These are phyloP conservation scores for Anthostomella pinea DNA, from an alignment of 2,329 filamentous ascomycete genomes.

Conservation along the genomic window DNA sequence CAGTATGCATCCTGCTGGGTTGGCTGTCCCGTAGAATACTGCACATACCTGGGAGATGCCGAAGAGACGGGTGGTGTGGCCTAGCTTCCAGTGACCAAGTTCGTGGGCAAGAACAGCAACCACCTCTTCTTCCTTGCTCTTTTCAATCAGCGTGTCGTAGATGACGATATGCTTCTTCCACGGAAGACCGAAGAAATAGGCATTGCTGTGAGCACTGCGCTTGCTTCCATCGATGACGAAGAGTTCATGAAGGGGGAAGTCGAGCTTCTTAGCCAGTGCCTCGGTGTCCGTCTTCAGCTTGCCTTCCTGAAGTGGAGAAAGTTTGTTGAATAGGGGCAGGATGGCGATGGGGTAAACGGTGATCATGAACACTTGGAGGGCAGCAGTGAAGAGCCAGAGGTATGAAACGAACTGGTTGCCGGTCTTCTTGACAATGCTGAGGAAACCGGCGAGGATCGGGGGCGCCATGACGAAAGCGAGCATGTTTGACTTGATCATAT, in stretches of 20 bases:
- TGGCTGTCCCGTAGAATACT: background rate
- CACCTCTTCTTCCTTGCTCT: constrained; percentile 87
- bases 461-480: constrained; percentile 77
- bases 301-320: constrained; percentile 86
- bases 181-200: constrained; percentile 94
- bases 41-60: constrained; percentile 72
- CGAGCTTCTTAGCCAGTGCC: constrained; percentile 73
- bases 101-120: constrained; percentile 94
- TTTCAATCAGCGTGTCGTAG: constrained; percentile 95
- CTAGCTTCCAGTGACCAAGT: constrained; percentile 93
- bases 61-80: constrained; percentile 90
- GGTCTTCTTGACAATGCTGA: constrained; percentile 91
- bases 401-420: constrained; percentile 97
- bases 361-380: constrained; percentile 89
- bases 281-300: constrained; percentile 87
- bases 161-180: constrained; percentile 99
- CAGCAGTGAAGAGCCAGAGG: constrained; percentile 88
- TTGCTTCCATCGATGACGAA: constrained; percentile 94
- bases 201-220: constrained; percentile 83
- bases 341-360: constrained; percentile 95
- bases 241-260: constrained; percentile 89
- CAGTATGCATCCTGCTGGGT: constrained; percentile 16
- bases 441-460: constrained; percentile 86
- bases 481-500: constrained; percentile 87
- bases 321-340: constrained; percentile 95